phyloP scores from a whole-genome alignment of 306 rosid genomes.

The Vigna nakashimae region DNA sequence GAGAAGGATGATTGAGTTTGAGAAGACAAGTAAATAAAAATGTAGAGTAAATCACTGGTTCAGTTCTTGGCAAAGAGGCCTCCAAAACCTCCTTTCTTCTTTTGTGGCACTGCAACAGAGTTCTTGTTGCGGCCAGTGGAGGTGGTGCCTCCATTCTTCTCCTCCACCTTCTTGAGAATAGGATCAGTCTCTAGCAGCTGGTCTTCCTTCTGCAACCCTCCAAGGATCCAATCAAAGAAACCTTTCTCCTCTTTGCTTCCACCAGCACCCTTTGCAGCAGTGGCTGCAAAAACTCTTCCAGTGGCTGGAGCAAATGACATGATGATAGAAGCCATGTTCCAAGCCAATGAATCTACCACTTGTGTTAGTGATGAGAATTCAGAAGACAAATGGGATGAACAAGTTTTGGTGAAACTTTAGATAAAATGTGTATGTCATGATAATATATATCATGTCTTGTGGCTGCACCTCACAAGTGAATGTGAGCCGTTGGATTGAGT shows the following conservation, averaged over 20 bases:
- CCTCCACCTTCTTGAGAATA: slow-evolving; percentile 81
- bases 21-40: not conserved
- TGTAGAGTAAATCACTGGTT: slow-evolving; percentile 19
- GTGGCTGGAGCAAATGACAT: slow-evolving; percentile 66
- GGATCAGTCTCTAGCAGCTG: slow-evolving; percentile 82
- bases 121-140: slow-evolving; percentile 53
- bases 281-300: slow-evolving; percentile 63
- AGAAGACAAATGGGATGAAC: not conserved
- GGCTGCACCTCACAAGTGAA: slow-evolving; percentile 40
- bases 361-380: not conserved
- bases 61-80: slow-evolving; percentile 79
- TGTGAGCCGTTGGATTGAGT: slow-evolving; percentile 47
- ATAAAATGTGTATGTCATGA: slow-evolving; percentile 14
- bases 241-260: slow-evolving; percentile 80
- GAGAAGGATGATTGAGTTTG: slow-evolving; percentile 32
- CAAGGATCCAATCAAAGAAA: slow-evolving; percentile 71
- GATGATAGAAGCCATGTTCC: slow-evolving; percentile 73
- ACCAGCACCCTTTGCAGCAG: slow-evolving; percentile 65
- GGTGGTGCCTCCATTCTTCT: slow-evolving; percentile 53
- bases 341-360: not conserved
- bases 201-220: slow-evolving; percentile 77
- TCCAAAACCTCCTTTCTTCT: slow-evolving; percentile 86
- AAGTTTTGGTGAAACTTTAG: not conserved
- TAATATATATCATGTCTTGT: slow-evolving; percentile 45
- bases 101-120: slow-evolving; percentile 67